These are phyloP conservation scores for Pezicula rhizophila DNA, from an alignment of 2,329 filamentous ascomycete genomes.

Conservation along the genomic window DNA sequence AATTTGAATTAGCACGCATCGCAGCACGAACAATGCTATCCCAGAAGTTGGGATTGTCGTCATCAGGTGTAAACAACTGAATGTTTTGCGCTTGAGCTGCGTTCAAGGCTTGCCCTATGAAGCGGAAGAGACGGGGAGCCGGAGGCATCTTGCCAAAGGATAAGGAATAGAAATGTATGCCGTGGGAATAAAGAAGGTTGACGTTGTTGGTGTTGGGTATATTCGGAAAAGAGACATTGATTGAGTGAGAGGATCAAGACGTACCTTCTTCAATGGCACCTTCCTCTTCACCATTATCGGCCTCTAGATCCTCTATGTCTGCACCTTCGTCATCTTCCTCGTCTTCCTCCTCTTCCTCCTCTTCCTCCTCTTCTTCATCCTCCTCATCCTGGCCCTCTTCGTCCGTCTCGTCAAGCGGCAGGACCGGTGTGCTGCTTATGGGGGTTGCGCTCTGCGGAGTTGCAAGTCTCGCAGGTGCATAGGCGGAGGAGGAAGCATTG, in stretches of 20 bases:
- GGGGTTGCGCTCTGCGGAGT: neutral
- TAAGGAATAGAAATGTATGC: neutral
- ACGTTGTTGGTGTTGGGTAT: neutral
- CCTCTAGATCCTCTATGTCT: conserved; percentile 25
- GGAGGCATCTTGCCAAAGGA: neutral
- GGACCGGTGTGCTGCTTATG: conserved; percentile 9
- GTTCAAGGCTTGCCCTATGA: too few relatives aligned
- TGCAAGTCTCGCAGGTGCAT: neutral
- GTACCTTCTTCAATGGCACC: conserved; percentile 26
- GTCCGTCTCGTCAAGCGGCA: conserved; percentile 12
- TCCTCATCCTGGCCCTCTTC: conserved; percentile 19
- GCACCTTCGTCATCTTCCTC: conserved; percentile 19
- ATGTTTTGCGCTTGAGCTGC: too few relatives aligned
- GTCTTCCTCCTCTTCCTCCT: conserved; percentile 8
- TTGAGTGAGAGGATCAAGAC: conserved; percentile 3
- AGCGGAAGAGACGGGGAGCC: too few relatives aligned
- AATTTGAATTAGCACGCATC: neutral
- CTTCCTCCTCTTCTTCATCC: conserved; percentile 13
- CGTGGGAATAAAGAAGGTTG: neutral
- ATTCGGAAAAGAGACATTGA: neutral
- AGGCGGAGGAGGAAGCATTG: neutral
- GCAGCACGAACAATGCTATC: neutral
- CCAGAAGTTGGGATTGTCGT: neutral
- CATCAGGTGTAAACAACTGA: neutral
- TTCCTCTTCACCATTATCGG: conserved; percentile 31